phyloP scores from a whole-genome alignment of 768 basidiomycete genomes.

The Hebeloma cylindrosporum region DNA sequence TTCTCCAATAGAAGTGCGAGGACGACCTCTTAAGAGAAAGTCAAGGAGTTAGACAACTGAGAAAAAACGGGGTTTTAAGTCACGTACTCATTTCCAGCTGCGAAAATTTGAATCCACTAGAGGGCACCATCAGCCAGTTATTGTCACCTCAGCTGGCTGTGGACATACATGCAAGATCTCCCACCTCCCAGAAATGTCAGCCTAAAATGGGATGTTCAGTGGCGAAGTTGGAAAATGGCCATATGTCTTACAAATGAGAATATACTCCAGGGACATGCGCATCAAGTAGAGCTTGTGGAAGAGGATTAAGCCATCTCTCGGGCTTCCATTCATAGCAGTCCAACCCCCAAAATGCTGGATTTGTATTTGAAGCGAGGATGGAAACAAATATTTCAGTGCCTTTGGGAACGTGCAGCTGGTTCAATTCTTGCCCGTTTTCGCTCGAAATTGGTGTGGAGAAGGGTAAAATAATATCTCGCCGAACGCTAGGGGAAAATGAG shows the following conservation, averaged over 20 bases:
- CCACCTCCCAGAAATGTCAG: slow-evolving; percentile 44
- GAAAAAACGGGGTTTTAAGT: background rate
- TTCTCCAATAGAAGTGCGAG: slow-evolving; percentile 19
- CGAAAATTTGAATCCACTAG: slow-evolving; percentile 53
- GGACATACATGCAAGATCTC: slow-evolving; percentile 43
- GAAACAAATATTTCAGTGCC: slow-evolving; percentile 42
- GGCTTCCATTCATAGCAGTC: no score
- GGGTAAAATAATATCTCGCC: slow-evolving; percentile 1
- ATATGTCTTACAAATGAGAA: background rate
- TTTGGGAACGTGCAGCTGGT: slow-evolving; percentile 39
- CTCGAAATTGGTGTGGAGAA: slow-evolving; percentile 36
- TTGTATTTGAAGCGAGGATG: slow-evolving; percentile 34
- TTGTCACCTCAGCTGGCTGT: background rate
- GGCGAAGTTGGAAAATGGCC: background rate
- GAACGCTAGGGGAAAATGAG: background rate
- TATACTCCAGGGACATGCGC: no score
- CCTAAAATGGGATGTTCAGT: slow-evolving; percentile 6
- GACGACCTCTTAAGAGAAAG: slow-evolving; percentile 21
- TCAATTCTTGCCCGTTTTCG: slow-evolving; percentile 34
- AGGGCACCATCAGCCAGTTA: background rate
- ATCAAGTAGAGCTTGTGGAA: no score
- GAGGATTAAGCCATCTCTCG: no score
- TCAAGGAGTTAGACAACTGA: background rate
- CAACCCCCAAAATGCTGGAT: slow-evolving; percentile 41
- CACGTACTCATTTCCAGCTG: slow-evolving; percentile 52